Evolutionary conservation across 2,329 filamentous ascomycete genomes (phyloP), one percentile per base, ranked within the genome.

Genomic region (Zelopaecilomyces penicillatus): DNA sequence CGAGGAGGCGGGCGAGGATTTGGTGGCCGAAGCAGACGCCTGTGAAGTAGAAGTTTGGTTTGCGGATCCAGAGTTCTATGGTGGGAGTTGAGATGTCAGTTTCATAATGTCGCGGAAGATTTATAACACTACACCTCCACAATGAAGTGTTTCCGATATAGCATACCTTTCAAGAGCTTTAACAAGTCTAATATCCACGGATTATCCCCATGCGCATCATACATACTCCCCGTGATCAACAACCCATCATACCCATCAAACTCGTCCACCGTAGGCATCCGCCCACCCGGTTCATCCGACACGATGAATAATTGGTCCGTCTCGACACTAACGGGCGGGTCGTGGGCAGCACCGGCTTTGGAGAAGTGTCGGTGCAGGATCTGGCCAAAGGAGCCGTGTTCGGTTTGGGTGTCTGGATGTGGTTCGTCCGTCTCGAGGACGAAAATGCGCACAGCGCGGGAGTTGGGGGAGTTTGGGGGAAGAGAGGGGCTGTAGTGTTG

Each of bases 11-110:
- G 1, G 79, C 82, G 30, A 93, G 69, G 50, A 93, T 81, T 62
- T 91, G 87, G 57, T 91, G 87, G 5, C 87, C 87, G 60, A 89
- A 90, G 62, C 87, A 93, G 7, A 90, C 78, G 3, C 86, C 86
- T 12, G 89, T 76, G 31, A 90, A 65, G 31, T 70, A 69, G 39
- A 78, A 72, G 19, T 74, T 67, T 2, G 74, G 73, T 2, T 72
- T 65, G 5, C 63, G 57, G 5, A 59, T 56, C 75, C 74, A 80
- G 4, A 79, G 53, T 30, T 72, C 70, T 69, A 32, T 35, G 6
- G 26, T 42, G 30, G 31, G 39, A 5, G 6, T 32, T 10, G 35
- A 19, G 19, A 19, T 19, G 19, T 19, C 19, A 19, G 19, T 19
- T 19, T 19, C 19, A 19, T 19, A 19, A 19, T 19, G 19, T 19